Conservation (phyloP, 1,284 basidiomycete species). For the Hypsizygus ulmarius region DNA sequence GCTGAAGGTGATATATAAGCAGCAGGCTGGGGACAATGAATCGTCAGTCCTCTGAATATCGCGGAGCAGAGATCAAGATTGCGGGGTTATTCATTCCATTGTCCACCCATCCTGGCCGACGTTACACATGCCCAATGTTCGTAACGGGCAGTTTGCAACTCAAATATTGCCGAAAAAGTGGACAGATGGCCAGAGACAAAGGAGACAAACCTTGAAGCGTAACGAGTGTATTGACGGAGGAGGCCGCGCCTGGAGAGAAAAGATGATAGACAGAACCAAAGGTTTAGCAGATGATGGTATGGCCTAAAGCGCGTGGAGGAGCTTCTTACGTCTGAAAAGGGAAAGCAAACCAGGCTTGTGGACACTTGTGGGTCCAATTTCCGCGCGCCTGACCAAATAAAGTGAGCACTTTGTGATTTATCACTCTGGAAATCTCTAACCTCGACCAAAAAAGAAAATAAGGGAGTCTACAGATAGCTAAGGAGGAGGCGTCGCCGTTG, state of each 20-base stretch:
- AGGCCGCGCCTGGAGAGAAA: conserved; percentile 57
- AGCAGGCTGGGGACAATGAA: conserved; percentile 25
- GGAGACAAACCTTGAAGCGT: conserved; percentile 44
- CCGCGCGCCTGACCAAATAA: conserved; percentile 32
- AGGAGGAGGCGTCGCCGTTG: conserved; percentile 7
- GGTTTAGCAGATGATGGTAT: conserved; percentile 21
- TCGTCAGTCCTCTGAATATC: conserved; percentile 15
- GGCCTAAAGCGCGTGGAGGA: conserved; percentile 21
- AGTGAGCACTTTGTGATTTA: conserved; percentile 21
- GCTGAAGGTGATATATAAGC: conserved; percentile 24
- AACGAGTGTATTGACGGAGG: conserved; percentile 66
- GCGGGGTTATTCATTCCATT: conserved; percentile 28
- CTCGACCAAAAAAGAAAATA: conserved; percentile 27
- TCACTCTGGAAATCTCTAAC: conserved; percentile 10
- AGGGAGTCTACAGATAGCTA: conserved; percentile 22
- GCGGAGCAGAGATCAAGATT: conserved; percentile 25
- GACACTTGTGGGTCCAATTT: conserved; percentile 44
- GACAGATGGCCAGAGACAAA: conserved; percentile 10
- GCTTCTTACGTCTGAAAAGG: conserved; percentile 43
- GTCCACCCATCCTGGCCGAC: conserved; percentile 33
- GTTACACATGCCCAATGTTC: conserved; percentile 19
- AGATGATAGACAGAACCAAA: conserved; percentile 24
- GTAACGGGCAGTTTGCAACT: conserved; percentile 9
- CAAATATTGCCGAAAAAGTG: conserved; percentile 8
- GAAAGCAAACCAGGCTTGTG: conserved; percentile 38